Percentiles rank a stretch among this genome's conserved stretches.
Evolutionary conservation across 2,329 filamentous ascomycete genomes (phyloP).

Genomic region (Cyphellophora europaea): DNA sequence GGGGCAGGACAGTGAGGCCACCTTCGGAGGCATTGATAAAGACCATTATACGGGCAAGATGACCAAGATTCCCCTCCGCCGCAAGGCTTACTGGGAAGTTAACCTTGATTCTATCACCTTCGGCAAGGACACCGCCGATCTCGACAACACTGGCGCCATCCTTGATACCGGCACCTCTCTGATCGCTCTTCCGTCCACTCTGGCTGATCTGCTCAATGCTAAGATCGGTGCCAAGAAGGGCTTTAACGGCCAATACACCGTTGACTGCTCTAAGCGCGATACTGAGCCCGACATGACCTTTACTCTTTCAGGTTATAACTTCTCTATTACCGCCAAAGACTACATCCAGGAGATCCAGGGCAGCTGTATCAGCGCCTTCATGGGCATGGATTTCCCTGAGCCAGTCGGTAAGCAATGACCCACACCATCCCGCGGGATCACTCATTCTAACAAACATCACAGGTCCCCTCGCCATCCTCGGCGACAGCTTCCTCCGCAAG

Average conservation of each 20-base stretch:
- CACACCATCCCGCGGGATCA: not conserved
- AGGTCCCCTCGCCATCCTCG: slow-evolving; percentile 83
- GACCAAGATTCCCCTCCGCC: slow-evolving; percentile 85
- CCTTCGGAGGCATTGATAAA: slow-evolving; percentile 82
- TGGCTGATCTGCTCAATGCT: slow-evolving; percentile 93
- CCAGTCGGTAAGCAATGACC: not conserved
- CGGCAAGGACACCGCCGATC: slow-evolving; percentile 73
- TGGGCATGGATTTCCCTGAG: slow-evolving; percentile 82
- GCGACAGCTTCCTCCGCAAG: slow-evolving; percentile 60
- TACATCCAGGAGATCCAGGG: slow-evolving; percentile 95
- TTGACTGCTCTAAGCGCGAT: slow-evolving; percentile 79
- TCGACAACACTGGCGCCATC: slow-evolving; percentile 91
- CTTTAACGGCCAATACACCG: slow-evolving; percentile 90
- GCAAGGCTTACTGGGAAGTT: slow-evolving; percentile 99
- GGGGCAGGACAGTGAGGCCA: slow-evolving; percentile 70
- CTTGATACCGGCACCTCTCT: slow-evolving; percentile 97
- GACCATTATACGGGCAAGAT: slow-evolving; percentile 77
- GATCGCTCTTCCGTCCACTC: slow-evolving; percentile 81
- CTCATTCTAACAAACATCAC: not conserved
- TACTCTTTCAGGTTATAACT: slow-evolving; percentile 82
- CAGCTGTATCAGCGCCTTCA: slow-evolving; percentile 94
- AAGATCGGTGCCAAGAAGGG: slow-evolving; percentile 98
- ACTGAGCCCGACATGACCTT: slow-evolving; percentile 86
- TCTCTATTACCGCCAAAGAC: slow-evolving; percentile 78
- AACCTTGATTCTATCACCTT: slow-evolving; percentile 88